Conservation (phyloP, 768 basidiomycete species). For the Trametes cubensis region DNA sequence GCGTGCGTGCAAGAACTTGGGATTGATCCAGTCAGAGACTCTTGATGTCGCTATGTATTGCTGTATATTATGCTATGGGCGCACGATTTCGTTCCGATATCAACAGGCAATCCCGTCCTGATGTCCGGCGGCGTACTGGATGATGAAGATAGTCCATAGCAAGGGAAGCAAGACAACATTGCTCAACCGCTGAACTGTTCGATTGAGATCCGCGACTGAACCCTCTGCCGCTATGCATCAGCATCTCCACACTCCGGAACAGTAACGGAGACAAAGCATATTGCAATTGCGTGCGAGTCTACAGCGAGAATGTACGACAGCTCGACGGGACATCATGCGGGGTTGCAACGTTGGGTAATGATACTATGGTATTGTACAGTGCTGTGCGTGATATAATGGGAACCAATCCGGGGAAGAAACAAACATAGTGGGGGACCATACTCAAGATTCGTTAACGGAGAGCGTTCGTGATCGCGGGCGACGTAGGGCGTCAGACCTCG, state of each 20-base stretch:
- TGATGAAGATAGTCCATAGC: no score
- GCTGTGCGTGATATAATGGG: conserved; percentile 1
- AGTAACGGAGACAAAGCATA: background rate
- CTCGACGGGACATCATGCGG: conserved; percentile 2
- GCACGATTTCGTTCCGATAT: no score
- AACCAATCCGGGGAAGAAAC: conserved; percentile 12
- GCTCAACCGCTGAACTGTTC: no score
- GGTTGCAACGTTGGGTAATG: background rate
- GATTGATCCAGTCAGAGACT: background rate
- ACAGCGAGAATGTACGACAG: conserved; percentile 1
- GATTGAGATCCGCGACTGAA: no score
- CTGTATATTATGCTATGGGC: background rate
- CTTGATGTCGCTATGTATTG: background rate
- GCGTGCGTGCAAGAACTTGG: background rate
- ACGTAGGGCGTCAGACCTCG: conserved; percentile 1
- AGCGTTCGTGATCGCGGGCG: background rate
- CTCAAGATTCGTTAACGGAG: background rate
- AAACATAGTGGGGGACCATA: conserved; percentile 3
- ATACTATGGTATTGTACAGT: conserved; percentile 23
- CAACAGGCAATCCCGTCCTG: no score
- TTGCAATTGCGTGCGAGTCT: conserved; percentile 1
- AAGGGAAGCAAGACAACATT: no score
- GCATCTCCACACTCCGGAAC: background rate
- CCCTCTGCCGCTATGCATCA: no score
- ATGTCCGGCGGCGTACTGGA: no score